Conservation (phyloP, 1,284 basidiomycete genomes). For the Irpex lacteus region DNA sequence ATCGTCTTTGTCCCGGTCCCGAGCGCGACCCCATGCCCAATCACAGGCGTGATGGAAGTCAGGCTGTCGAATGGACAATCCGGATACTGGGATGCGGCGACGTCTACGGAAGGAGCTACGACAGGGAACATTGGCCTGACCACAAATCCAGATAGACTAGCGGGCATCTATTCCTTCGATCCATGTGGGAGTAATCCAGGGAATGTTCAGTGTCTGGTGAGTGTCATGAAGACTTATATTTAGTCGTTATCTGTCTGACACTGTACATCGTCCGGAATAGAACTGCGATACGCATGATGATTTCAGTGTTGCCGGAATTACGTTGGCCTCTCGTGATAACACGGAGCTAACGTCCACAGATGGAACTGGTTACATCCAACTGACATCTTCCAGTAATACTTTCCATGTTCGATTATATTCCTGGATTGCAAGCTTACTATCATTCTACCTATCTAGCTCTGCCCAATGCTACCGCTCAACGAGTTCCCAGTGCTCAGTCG, state of each 20-base stretch:
- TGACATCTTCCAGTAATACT: constrained; percentile 12
- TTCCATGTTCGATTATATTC: neutral
- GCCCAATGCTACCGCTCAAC: constrained; percentile 19
- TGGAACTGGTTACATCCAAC: neutral
- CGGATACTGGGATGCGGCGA: neutral
- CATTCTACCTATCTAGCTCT: neutral
- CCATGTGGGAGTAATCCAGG: neutral
- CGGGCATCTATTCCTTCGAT: neutral
- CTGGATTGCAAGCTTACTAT: neutral
- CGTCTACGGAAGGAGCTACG: neutral
- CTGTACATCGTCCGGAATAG: neutral
- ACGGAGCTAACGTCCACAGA: neutral
- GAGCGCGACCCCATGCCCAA: neutral
- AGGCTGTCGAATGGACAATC: neutral
- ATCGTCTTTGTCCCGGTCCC: neutral
- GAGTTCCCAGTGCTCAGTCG: constrained; percentile 18
- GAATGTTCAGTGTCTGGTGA: neutral
- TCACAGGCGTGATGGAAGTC: neutral
- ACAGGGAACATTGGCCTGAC: neutral
- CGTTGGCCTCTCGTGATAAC: neutral
- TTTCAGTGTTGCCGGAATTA: neutral
- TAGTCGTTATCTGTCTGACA: neutral
- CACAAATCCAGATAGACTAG: neutral
- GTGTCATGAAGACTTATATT: neutral
- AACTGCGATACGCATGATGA: neutral